Percentiles rank a stretch among this genome's conserved stretches.
phyloP scores from a whole-genome alignment of 306 rosid species.

The Cotoneaster glaucophyllus region DNA sequence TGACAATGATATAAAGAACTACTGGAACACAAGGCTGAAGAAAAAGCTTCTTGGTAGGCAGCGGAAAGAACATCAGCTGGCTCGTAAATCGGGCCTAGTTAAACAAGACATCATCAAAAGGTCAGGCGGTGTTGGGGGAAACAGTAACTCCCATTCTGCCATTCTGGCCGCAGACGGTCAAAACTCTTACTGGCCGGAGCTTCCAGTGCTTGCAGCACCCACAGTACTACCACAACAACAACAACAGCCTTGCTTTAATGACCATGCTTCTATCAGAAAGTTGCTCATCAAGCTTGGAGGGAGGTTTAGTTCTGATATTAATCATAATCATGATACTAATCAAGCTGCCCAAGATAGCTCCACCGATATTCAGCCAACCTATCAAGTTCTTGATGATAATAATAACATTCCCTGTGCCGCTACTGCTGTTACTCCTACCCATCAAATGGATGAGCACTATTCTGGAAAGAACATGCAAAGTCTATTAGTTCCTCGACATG shows the following conservation, averaged over 20 bases:
- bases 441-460: conserved; percentile 18
- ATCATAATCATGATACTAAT: background rate
- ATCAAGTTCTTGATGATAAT: background rate
- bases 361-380: conserved; percentile 18
- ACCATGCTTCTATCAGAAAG: conserved; percentile 47
- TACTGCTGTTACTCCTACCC: background rate
- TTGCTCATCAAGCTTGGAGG: conserved; percentile 64
- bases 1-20: conserved; percentile 86
- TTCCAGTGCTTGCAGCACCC: conserved; percentile 20
- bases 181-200: conserved; percentile 55
- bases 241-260: conserved; percentile 30
- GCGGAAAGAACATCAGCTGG: conserved; percentile 42
- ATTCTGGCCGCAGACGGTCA: conserved; percentile 21
- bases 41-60: conserved; percentile 80
- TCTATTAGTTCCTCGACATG: background rate
- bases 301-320: conserved; percentile 33
- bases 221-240: background rate
- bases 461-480: background rate
- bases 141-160: conserved; percentile 9
- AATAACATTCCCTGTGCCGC: background rate
- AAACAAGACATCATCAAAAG: conserved; percentile 33
- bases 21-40: conserved; percentile 92
- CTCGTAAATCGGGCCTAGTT: conserved; percentile 28
- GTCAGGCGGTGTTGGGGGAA: background rate
- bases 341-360: conserved; percentile 21